phyloP scores from a whole-genome alignment of 78 protist species.

The Salpingoeca rosetta region DNA sequence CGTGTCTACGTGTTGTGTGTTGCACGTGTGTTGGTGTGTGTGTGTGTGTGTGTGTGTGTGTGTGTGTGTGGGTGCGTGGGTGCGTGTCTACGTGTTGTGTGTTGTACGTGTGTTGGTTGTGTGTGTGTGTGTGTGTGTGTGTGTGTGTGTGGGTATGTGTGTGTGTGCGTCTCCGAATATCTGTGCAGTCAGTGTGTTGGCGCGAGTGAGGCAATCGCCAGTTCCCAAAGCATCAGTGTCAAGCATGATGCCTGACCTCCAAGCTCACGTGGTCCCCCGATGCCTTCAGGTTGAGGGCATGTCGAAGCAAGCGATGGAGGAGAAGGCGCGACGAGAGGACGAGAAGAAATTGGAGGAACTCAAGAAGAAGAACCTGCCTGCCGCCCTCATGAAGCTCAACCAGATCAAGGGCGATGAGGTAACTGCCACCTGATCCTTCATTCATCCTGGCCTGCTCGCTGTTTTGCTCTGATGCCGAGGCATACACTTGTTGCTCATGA shows the following conservation, averaged over 20 bases:
- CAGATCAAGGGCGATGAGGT: neutral
- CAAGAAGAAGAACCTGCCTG: neutral
- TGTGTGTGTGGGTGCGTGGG: too few species aligned
- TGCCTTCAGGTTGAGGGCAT: neutral
- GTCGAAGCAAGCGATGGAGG: neutral
- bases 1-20: too few species aligned
- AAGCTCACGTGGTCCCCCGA: neutral
- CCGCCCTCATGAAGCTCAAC: neutral
- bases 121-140: neutral
- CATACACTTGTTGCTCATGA: neutral
- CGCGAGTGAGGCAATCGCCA: too few species aligned
- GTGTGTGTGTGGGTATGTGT: neutral
- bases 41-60: too few species aligned
- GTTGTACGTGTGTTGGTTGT: neutral
- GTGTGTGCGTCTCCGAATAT: neutral
- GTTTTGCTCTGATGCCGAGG: too few species aligned
- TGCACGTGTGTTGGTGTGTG: too few species aligned
- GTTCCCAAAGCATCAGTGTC: too few species aligned
- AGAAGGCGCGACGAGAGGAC: neutral
- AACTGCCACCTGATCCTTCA: too few species aligned
- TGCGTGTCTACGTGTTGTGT: too few species aligned
- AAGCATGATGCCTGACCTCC: neutral
- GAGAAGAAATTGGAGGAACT: neutral
- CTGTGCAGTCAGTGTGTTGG: too few species aligned
- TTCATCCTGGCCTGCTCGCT: too few species aligned